A percentile compares a stretch with the other conserved stretches of the same genome.
These are phyloP conservation scores for Rutstroemia sp. DNA, from an alignment of 2,329 filamentous ascomycete genomes.

Conservation along the genomic window DNA sequence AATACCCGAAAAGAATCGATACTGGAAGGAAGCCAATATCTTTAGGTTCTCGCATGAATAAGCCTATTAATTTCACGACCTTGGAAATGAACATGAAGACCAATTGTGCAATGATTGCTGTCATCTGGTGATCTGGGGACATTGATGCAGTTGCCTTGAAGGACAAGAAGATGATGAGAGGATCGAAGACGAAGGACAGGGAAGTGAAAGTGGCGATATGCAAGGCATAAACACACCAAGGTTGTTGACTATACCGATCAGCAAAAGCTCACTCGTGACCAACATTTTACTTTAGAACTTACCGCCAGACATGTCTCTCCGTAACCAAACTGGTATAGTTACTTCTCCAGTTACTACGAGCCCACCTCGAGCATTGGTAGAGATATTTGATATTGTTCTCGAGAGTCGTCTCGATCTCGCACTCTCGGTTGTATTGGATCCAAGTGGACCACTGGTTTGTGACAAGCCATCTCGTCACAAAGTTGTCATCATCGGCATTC, in stretches of 20 bases:
- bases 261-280: slow-evolving; percentile 4
- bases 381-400: slow-evolving; percentile 85
- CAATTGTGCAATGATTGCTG: slow-evolving; percentile 54
- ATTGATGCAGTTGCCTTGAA: slow-evolving; percentile 61
- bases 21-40: slow-evolving; percentile 75
- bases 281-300: slow-evolving; percentile 39
- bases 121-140: slow-evolving; percentile 44
- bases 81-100: slow-evolving; percentile 84
- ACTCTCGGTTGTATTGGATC: slow-evolving; percentile 88
- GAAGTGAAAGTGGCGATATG: slow-evolving; percentile 90
- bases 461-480: slow-evolving; percentile 93
- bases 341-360: slow-evolving; percentile 95
- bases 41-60: slow-evolving; percentile 76
- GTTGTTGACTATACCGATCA: slow-evolving; percentile 60
- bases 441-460: slow-evolving; percentile 88
- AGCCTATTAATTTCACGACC: slow-evolving; percentile 80
- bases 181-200: slow-evolving; percentile 73
- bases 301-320: slow-evolving; percentile 82
- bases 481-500: slow-evolving; percentile 97
- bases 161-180: slow-evolving; percentile 61
- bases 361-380: slow-evolving; percentile 91
- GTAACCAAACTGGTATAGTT: slow-evolving; percentile 85
- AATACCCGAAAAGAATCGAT: slow-evolving; percentile 87
- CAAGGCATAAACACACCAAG: slow-evolving; percentile 89
- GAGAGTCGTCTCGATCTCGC: slow-evolving; percentile 85